Evolutionary conservation across 2,329 filamentous ascomycete genomes (phyloP).

Genomic region (Diaporthe humulicola): DNA sequence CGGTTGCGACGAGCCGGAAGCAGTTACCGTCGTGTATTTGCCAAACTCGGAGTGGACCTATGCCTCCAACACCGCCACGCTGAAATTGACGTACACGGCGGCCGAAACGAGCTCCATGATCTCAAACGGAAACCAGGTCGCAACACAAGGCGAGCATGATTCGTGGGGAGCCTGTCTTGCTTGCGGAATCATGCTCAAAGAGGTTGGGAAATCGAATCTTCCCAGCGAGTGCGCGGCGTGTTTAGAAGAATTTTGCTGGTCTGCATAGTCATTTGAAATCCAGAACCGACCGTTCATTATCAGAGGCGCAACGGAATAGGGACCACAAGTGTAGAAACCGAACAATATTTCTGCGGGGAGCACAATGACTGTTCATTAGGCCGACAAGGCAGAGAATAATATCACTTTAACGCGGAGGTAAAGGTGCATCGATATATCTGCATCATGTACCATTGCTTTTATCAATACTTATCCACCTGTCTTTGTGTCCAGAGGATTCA

Average conservation of each 20-base stretch:
- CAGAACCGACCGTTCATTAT: background rate
- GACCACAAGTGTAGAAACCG: background rate
- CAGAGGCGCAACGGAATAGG: background rate
- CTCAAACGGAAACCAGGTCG: slow-evolving; percentile 54
- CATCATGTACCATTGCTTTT: too few species aligned
- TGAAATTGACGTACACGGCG: slow-evolving; percentile 51
- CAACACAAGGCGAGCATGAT: slow-evolving; percentile 50
- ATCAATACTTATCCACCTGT: background rate
- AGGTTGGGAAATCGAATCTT: slow-evolving; percentile 44
- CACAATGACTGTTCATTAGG: too few species aligned
- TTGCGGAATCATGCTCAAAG: slow-evolving; percentile 54
- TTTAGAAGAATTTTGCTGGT: slow-evolving; percentile 54
- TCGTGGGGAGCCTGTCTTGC: slow-evolving; percentile 56
- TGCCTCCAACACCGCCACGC: slow-evolving; percentile 48
- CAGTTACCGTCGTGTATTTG: slow-evolving; percentile 53
- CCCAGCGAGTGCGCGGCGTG: slow-evolving; percentile 50
- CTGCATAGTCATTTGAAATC: background rate
- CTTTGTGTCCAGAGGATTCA: background rate
- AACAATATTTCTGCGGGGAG: background rate
- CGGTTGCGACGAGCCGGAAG: slow-evolving; percentile 53
- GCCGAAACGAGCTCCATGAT: slow-evolving; percentile 53
- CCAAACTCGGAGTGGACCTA: slow-evolving; percentile 57
- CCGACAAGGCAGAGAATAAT: too few species aligned
- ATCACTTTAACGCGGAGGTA: too few species aligned
- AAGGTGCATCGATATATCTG: too few species aligned